These are phyloP conservation scores for Leavenworthia alabamica DNA, from an alignment of 345 rosid species.

Conservation along the genomic window DNA sequence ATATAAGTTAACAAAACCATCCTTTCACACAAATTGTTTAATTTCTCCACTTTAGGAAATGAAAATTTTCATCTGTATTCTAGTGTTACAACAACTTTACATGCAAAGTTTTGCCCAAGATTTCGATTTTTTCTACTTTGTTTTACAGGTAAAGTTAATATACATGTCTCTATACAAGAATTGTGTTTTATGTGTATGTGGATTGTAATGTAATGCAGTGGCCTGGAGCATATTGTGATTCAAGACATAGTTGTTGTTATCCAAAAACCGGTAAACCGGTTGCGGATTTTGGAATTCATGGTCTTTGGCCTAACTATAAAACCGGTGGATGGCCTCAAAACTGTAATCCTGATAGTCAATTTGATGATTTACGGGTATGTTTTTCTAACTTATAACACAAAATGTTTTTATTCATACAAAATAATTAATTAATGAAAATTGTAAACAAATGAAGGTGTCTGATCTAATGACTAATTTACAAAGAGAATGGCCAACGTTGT, in stretches of 20 bases:
- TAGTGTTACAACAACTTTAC: constrained; percentile 34
- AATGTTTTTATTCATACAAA: neutral
- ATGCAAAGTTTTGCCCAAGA: constrained; percentile 44
- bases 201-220: constrained; percentile 42
- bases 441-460: constrained; percentile 42
- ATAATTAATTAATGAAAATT: neutral
- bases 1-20: no score
- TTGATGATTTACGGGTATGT: constrained; percentile 49
- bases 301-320: constrained; percentile 87
- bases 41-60: constrained; percentile 12
- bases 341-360: constrained; percentile 56
- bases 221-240: constrained; percentile 94
- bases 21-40: neutral
- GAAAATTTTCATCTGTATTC: constrained; percentile 35
- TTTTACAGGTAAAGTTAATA: constrained; percentile 50
- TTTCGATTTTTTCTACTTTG: constrained; percentile 95
- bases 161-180: neutral
- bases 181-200: neutral
- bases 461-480: constrained; percentile 44
- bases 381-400: neutral
- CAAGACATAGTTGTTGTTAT: constrained; percentile 63
- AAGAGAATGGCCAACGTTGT: constrained; percentile 65
- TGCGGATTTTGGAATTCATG: constrained; percentile 87
- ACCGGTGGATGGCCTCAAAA: constrained; percentile 77
- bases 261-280: constrained; percentile 83